phyloP scores from a whole-genome alignment of 768 basidiomycete species.

The Tubosaeta sp. region DNA sequence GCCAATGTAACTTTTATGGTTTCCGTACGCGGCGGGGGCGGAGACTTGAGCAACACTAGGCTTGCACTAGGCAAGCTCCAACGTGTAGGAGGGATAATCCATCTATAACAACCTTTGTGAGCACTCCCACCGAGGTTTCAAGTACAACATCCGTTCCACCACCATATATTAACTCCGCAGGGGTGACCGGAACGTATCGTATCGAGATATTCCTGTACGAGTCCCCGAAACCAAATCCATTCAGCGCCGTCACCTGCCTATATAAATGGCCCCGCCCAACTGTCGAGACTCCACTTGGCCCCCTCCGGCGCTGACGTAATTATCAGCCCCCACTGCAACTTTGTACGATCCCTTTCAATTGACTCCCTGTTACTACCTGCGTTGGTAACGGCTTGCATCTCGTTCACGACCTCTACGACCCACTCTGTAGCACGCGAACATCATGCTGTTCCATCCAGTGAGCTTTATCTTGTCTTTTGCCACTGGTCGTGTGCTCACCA shows the following conservation, averaged over 20 bases:
- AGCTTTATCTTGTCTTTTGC: slow-evolving; percentile 14
- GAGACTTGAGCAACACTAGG: no score
- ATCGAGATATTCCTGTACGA: not conserved
- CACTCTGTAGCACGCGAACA: slow-evolving; percentile 14
- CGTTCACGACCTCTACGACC: slow-evolving; percentile 5
- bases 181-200: slow-evolving; percentile 8
- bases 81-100: not conserved
- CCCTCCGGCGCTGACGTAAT: slow-evolving; percentile 18
- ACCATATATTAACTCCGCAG: slow-evolving; percentile 10
- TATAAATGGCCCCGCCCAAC: slow-evolving; percentile 1
- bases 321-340: not conserved
- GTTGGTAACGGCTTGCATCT: no score
- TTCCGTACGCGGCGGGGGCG: slow-evolving; percentile 9
- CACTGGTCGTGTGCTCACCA: slow-evolving; percentile 2
- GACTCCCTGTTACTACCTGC: no score
- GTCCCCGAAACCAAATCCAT: not conserved
- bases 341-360: not conserved
- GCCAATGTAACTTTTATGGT: not conserved
- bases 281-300: not conserved
- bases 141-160: not conserved
- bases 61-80: not conserved
- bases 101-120: no score
- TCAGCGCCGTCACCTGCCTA: not conserved
- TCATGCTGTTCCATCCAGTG: slow-evolving; percentile 51
- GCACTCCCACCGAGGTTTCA: no score